These are phyloP conservation scores for Phytophthora sojae DNA, from an alignment of 352 stramenopile genomes.

Conservation along the genomic window DNA sequence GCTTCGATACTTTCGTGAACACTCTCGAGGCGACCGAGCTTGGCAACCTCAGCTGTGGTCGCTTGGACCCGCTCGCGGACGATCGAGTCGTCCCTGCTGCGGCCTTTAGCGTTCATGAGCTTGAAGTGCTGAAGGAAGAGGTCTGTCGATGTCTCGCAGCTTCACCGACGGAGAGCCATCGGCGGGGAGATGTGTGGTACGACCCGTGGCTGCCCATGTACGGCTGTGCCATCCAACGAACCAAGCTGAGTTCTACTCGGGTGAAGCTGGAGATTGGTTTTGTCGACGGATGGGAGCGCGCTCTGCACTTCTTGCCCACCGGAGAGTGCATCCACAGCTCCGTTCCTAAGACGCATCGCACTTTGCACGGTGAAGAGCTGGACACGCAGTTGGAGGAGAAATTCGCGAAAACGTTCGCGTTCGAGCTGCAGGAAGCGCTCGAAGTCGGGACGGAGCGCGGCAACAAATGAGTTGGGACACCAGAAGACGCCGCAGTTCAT, in stretches of 20 bases:
- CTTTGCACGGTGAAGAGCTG: constrained; percentile 46
- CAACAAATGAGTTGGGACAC: constrained; percentile 34
- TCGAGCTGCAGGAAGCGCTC: constrained; percentile 33
- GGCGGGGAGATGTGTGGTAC: constrained; percentile 39
- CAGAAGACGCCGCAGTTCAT: constrained; percentile 76
- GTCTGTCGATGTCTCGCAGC: constrained; percentile 16
- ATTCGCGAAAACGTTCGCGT: constrained; percentile 19
- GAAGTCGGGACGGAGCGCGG: constrained; percentile 39
- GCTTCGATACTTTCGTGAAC: constrained; percentile 34
- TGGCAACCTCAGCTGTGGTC: constrained; percentile 11
- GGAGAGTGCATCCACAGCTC: constrained; percentile 51
- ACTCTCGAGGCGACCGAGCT: constrained; percentile 15
- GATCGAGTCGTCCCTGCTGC: constrained; percentile 33
- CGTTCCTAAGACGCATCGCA: constrained; percentile 28
- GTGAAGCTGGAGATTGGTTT: constrained; percentile 50
- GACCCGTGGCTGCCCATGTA: constrained; percentile 59
- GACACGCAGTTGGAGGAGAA: constrained; percentile 11
- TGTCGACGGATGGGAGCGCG: constrained; percentile 48
- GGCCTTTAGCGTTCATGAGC: constrained; percentile 35
- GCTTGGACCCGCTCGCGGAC: constrained; percentile 22
- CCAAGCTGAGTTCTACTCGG: constrained; percentile 19
- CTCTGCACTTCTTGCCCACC: constrained; percentile 38
- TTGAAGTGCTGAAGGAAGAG: constrained; percentile 20
- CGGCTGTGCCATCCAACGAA: constrained; percentile 48
- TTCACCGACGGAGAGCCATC: not conserved